Evolutionary conservation across 768 basidiomycete genomes (phyloP), one percentile per base, ranked within the genome.

Genomic region (Candolleomyces eurysporus): DNA sequence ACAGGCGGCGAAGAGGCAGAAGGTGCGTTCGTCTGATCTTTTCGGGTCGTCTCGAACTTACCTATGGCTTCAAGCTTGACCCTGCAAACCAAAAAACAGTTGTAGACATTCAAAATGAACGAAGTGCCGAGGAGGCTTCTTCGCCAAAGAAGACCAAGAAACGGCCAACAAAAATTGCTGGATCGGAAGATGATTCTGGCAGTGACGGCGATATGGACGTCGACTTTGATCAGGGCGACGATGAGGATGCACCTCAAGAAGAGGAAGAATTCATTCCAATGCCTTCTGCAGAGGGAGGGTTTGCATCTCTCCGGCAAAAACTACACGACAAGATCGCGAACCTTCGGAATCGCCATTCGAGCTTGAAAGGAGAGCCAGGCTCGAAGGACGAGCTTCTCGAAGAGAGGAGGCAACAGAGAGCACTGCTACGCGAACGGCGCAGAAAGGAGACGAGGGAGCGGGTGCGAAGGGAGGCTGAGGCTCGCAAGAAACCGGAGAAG

Each of bases 361-460:
- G 31, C 19, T 21, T 2, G 11, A 14, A 16, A 30, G 72, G 68
- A 2, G 82, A 84, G 67, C 78, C 85, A 10, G 82, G 79, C 6
- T 88, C 88, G 68, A 87, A 84, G 69, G 95, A 98, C 69, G 92
- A 87, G 63, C 71, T 98, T 50, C 71, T 98, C 56, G 91, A 94
- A 68, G 91, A 94, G 72, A 80, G 91, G 57, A 77, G 94, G 63
- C 74, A 75, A 66, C 87, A 92, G 68, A 79, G 94, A 5, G 95
- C 89, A 0, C 85, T 88, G 39, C 80, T 97, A 81, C 82, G 95
- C 21, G 96, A 98, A 73, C 83, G 87, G 60, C 78, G 96, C 66
- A 76, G 95, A 69, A 91, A 90, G 68, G 90, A 92, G 77, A 92
- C 91, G 8, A 90, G 82, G 70, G 94, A 95, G 75, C 90, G 92